Evolutionary conservation across 2,329 filamentous ascomycete genomes (phyloP).

Genomic region (Colletotrichum phormii): DNA sequence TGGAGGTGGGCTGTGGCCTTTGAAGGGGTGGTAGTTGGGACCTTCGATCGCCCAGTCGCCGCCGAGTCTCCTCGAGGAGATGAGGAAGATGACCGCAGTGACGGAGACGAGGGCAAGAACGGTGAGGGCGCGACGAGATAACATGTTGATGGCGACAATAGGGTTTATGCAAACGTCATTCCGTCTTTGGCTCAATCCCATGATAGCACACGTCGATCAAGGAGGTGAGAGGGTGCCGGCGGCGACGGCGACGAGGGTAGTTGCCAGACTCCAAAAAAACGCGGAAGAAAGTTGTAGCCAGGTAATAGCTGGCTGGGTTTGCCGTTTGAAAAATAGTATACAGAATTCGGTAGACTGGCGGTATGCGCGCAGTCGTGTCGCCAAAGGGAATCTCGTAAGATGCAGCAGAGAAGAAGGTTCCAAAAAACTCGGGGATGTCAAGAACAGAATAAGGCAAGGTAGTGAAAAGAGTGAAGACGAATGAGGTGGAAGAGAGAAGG

Average conservation of each 20-base stretch:
- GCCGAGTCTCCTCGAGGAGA: slow-evolving; percentile 47
- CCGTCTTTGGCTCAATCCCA: slow-evolving; percentile 31
- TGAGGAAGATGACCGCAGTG: slow-evolving; percentile 46
- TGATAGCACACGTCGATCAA: slow-evolving; percentile 7
- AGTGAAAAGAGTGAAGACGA: slow-evolving; percentile 3
- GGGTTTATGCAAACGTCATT: slow-evolving; percentile 30
- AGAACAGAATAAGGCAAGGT: not conserved
- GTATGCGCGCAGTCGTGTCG: not conserved
- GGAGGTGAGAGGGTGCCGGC: not conserved
- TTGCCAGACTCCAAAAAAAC: not conserved
- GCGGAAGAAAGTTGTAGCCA: not conserved
- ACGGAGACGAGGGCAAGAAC: slow-evolving; percentile 43
- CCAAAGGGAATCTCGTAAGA: not conserved
- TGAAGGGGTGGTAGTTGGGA: slow-evolving; percentile 41
- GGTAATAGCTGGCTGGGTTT: not conserved
- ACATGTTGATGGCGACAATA: slow-evolving; percentile 38
- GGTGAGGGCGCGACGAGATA: slow-evolving; percentile 44
- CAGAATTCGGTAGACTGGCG: not conserved
- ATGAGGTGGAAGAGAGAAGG: not conserved
- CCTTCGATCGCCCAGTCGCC: slow-evolving; percentile 45
- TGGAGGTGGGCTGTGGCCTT: slow-evolving; percentile 16
- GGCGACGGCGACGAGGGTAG: not conserved
- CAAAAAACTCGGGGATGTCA: not conserved
- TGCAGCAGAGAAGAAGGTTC: not conserved
- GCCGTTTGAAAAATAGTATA: not conserved